Percentiles rank a stretch among this genome's conserved stretches.
These are phyloP conservation scores for Botrytis elliptica DNA, from an alignment of 2,329 filamentous ascomycete genomes.

Conservation along the genomic window DNA sequence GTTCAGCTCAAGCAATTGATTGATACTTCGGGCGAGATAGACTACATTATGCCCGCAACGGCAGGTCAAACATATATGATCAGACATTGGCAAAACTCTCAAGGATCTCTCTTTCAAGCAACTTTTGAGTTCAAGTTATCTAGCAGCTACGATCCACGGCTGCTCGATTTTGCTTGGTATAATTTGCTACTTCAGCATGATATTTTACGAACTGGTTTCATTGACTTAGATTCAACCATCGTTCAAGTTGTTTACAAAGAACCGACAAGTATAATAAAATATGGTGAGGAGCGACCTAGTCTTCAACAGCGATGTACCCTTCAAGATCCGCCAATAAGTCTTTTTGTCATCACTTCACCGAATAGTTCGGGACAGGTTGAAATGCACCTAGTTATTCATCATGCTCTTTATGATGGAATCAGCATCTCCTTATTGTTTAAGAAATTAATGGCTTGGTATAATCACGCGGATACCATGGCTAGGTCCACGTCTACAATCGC, in stretches of 20 bases:
- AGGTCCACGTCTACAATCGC: slow-evolving; percentile 39
- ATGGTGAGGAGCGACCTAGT: slow-evolving; percentile 25
- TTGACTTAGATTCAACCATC: slow-evolving; percentile 52
- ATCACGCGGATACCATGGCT: slow-evolving; percentile 36
- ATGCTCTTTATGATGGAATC: slow-evolving; percentile 84
- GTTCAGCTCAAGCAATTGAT: slow-evolving; percentile 40
- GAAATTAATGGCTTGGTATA: slow-evolving; percentile 49
- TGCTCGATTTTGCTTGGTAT: slow-evolving; percentile 61
- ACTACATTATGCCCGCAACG: slow-evolving; percentile 62
- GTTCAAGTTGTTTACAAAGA: slow-evolving; percentile 60
- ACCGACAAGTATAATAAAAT: slow-evolving; percentile 39
- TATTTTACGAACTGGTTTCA: slow-evolving; percentile 67
- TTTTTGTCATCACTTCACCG: slow-evolving; percentile 26
- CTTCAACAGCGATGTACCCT: slow-evolving; percentile 25
- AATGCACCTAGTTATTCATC: slow-evolving; percentile 65
- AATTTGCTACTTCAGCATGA: slow-evolving; percentile 54
- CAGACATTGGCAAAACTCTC: slow-evolving; percentile 67
- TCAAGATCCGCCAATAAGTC: slow-evolving; percentile 30
- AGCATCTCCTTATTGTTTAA: slow-evolving; percentile 66
- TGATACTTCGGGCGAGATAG: slow-evolving; percentile 47
- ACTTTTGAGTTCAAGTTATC: slow-evolving; percentile 59
- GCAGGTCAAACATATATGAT: slow-evolving; percentile 82
- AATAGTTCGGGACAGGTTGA: slow-evolving; percentile 9
- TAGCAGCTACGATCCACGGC: slow-evolving; percentile 38
- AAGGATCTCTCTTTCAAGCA: slow-evolving; percentile 69